Conservation (phyloP, 164 flowering plant genomes). For the Akebia trifoliata region DNA sequence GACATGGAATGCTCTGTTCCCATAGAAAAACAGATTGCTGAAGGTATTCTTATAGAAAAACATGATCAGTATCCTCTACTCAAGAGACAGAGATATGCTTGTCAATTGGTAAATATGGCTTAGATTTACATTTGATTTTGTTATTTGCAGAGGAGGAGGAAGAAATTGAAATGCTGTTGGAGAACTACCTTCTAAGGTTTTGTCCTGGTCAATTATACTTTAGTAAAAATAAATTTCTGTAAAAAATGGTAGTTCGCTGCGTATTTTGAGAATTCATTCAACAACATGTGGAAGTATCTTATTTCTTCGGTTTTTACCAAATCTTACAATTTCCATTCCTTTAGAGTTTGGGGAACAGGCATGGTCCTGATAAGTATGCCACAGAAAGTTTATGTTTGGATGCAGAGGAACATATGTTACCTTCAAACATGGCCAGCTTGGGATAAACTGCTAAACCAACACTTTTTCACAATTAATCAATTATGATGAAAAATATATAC, state of each 20-base stretch:
- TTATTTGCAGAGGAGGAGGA: conserved; percentile 89
- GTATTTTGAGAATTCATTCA: too few species aligned
- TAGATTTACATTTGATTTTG: conserved; percentile 12
- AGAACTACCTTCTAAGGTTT: conserved; percentile 93
- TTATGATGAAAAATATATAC: too few species aligned
- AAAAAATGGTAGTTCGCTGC: background rate
- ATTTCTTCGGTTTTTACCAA: background rate
- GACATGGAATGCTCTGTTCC: conserved; percentile 73
- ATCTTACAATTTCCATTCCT: too few species aligned
- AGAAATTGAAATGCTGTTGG: conserved; percentile 99
- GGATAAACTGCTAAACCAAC: too few species aligned
- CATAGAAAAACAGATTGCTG: conserved; percentile 84
- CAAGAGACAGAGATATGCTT: too few species aligned
- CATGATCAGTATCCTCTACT: background rate
- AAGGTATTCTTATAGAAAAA: conserved; percentile 41
- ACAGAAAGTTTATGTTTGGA: background rate
- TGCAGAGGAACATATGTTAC: background rate
- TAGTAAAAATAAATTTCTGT: background rate
- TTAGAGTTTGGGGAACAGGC: background rate
- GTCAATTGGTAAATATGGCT: background rate
- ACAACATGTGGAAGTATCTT: background rate
- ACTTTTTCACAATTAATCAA: too few species aligned
- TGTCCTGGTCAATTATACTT: conserved; percentile 7
- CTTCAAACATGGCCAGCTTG: background rate
- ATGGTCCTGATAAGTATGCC: background rate